Conservation (phyloP, 2,329 filamentous ascomycete species). For the Zymoseptoria pseudotritici region DNA sequence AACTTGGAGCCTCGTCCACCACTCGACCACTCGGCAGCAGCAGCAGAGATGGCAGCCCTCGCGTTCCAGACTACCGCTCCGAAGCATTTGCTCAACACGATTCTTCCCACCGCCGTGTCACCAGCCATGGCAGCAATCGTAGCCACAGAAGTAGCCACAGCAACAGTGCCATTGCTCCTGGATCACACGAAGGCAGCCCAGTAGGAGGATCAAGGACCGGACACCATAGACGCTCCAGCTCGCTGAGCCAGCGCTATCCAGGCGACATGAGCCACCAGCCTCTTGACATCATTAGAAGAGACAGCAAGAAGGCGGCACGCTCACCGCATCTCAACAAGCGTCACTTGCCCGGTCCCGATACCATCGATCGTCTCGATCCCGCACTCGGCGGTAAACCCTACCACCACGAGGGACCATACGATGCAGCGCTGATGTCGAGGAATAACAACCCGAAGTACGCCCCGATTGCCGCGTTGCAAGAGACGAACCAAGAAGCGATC, state of each 20-base stretch:
- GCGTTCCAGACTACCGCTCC: slow-evolving; percentile 44
- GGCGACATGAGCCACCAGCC: slow-evolving; percentile 60
- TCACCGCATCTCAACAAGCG: slow-evolving; percentile 59
- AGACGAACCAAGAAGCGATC: slow-evolving; percentile 68
- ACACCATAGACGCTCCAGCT: slow-evolving; percentile 39
- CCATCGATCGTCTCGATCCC: slow-evolving; percentile 72
- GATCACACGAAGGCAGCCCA: slow-evolving; percentile 19
- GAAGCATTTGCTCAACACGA: slow-evolving; percentile 31
- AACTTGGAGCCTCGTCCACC: slow-evolving; percentile 28
- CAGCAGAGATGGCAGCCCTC: slow-evolving; percentile 31
- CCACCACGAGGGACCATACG: slow-evolving; percentile 87
- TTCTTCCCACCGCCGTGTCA: slow-evolving; percentile 9
- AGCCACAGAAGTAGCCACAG: slow-evolving; percentile 8
- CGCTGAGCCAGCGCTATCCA: slow-evolving; percentile 53
- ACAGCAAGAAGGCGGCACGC: slow-evolving; percentile 59
- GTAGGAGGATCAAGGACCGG: slow-evolving; percentile 1
- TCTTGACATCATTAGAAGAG: slow-evolving; percentile 57
- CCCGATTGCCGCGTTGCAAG: slow-evolving; percentile 68
- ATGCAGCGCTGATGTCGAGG: slow-evolving; percentile 67
- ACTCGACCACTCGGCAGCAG: slow-evolving; percentile 13
- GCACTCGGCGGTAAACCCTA: slow-evolving; percentile 58
- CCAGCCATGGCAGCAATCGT: neutral
- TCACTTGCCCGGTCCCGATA: slow-evolving; percentile 61
- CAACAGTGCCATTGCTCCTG: slow-evolving; percentile 16
- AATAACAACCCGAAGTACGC: slow-evolving; percentile 56